Evolutionary conservation across 805 yeast species (phyloP).

Genomic region (Myxozyma melibiosi): DNA sequence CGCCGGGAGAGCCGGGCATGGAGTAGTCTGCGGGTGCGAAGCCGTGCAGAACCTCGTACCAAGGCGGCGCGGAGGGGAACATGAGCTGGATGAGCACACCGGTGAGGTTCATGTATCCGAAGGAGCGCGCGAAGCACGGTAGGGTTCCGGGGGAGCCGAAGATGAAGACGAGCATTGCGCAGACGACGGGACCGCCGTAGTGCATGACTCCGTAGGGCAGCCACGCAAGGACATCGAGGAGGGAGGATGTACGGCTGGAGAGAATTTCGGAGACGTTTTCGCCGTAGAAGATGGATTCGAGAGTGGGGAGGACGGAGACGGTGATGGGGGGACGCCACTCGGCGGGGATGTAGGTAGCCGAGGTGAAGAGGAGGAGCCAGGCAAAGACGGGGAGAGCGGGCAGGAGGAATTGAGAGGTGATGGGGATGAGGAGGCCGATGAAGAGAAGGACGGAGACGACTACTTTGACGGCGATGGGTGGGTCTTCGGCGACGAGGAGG

Average conservation of each 20-base stretch:
- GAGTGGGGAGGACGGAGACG: conserved; percentile 84
- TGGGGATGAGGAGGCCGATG: conserved; percentile 62
- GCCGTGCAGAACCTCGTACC: conserved; percentile 82
- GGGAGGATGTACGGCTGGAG: conserved; percentile 66
- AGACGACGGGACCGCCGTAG: conserved; percentile 84
- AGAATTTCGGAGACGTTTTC: conserved; percentile 79
- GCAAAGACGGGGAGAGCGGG: conserved; percentile 80
- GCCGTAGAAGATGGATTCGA: conserved; percentile 90
- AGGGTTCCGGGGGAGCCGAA: conserved; percentile 91
- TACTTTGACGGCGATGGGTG: conserved; percentile 39
- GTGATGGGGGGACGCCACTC: conserved; percentile 82
- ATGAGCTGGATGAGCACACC: conserved; percentile 83
- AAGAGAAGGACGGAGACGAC: conserved; percentile 56
- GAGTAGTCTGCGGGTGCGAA: conserved; percentile 85
- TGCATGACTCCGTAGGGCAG: conserved; percentile 91
- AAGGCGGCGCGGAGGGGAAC: conserved; percentile 98
- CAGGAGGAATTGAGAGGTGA: conserved; percentile 80
- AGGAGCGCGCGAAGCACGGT: conserved; percentile 85
- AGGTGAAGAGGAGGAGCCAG: conserved; percentile 83
- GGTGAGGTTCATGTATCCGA: conserved; percentile 89
- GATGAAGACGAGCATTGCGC: conserved; percentile 73
- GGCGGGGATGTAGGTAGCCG: conserved; percentile 63
- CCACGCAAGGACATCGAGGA: conserved; percentile 89
- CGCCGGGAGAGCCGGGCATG: conserved; percentile 96
- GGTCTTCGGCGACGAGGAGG: conserved; percentile 43